Conservation (phyloP, 2,329 filamentous ascomycete genomes). For the Penicillium sp. region DNA sequence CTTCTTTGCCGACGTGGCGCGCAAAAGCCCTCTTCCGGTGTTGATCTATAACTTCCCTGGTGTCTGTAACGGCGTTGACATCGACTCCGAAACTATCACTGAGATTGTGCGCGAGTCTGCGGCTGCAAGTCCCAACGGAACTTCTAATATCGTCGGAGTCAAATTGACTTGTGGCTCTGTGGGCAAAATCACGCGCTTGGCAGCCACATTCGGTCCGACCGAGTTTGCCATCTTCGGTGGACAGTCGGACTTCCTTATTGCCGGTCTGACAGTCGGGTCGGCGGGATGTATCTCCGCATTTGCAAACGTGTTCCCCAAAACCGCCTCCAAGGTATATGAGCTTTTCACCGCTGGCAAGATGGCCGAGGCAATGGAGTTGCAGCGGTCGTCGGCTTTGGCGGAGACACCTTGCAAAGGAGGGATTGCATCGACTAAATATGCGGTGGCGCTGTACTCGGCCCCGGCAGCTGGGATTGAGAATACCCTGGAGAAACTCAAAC, state of each 20-base stretch:
- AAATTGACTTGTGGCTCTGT: constrained; percentile 65
- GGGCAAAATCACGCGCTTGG: constrained; percentile 59
- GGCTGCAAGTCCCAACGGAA: constrained; percentile 16
- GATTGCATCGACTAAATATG: constrained; percentile 66
- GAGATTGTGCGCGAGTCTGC: constrained; percentile 50
- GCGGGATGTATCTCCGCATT: constrained; percentile 59
- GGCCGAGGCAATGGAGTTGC: constrained; percentile 59
- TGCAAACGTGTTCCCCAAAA: constrained; percentile 57
- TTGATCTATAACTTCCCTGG: constrained; percentile 69
- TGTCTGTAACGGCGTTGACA: constrained; percentile 66
- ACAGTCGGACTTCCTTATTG: constrained; percentile 68
- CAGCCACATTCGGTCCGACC: constrained; percentile 52
- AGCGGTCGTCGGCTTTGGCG: constrained; percentile 61
- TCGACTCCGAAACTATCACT: constrained; percentile 63
- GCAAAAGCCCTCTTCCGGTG: constrained; percentile 54
- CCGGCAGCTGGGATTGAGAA: constrained; percentile 55
- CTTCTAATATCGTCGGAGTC: constrained; percentile 59
- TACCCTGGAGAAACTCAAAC: constrained; percentile 58
- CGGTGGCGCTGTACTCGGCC: constrained; percentile 60
- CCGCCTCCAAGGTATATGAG: constrained; percentile 58
- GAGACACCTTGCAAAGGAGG: constrained; percentile 65
- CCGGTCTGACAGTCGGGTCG: constrained; percentile 52
- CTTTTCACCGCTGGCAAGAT: constrained; percentile 52
- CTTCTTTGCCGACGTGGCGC: constrained; percentile 60
- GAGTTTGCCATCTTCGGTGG: constrained; percentile 69